Evolutionary conservation across 83 land plant genomes (phyloP).

Genomic region (Thuja plicata): DNA sequence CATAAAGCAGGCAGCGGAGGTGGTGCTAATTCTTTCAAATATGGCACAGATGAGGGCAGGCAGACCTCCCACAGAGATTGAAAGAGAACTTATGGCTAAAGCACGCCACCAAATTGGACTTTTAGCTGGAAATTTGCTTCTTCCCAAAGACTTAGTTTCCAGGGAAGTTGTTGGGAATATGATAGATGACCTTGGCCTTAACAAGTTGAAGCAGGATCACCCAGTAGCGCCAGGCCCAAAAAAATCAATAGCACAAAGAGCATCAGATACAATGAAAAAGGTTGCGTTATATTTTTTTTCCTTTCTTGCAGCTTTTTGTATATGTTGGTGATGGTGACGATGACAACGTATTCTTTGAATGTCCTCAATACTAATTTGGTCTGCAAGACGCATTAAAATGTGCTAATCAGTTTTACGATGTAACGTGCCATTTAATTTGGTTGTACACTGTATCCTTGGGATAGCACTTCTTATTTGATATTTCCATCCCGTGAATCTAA

Average conservation of each 20-base stretch:
- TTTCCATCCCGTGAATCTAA: too few species aligned
- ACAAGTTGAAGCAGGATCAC: constrained; percentile 26
- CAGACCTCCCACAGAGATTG: constrained; percentile 42
- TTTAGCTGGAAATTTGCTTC: constrained; percentile 25
- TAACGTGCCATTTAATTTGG: too few species aligned
- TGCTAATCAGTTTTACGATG: too few species aligned
- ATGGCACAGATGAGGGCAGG: constrained; percentile 60
- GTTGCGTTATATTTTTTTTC: constrained; percentile 15
- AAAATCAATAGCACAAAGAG: constrained; percentile 47
- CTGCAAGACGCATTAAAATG: too few species aligned
- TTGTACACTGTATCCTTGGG: too few species aligned
- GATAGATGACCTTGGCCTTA: constrained; percentile 64
- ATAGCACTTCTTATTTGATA: too few species aligned
- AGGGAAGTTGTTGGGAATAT: constrained; percentile 44
- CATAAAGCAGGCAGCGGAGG: constrained; percentile 63
- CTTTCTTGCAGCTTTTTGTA: neutral
- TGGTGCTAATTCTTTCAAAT: constrained; percentile 59
- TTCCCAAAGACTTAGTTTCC: constrained; percentile 55
- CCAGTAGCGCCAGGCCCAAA: neutral
- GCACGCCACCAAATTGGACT: constrained; percentile 46
- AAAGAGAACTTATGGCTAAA: constrained; percentile 50
- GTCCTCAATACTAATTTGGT: too few species aligned
- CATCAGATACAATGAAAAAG: constrained; percentile 35
- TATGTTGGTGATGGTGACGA: neutral
- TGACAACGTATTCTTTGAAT: too few species aligned